Evolutionary conservation across 768 basidiomycete genomes (phyloP), one percentile per base, ranked within the genome.

Genomic region (Pleurotus tuoliensis): DNA sequence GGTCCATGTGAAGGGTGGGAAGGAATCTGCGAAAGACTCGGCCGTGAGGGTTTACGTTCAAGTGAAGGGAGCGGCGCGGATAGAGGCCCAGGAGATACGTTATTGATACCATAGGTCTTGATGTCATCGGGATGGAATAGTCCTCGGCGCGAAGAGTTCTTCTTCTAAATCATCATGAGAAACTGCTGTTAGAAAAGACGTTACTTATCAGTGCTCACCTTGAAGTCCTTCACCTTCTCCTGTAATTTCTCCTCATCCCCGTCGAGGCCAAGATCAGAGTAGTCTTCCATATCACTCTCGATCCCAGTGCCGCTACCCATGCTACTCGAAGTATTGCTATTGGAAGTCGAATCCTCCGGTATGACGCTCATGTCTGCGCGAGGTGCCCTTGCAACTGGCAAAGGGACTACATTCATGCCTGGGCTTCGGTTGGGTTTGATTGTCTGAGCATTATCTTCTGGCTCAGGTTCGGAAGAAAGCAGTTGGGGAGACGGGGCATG

Each of bases 81-180:
- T 62, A 78, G 72, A 27, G 88, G 87, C 3, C 80, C 83, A 5
- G 89, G 81, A 11, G 76, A 75, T 5, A 67, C 65, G 15, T 75
- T 72, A 8, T 82, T 69, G 25, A 90, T 68, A 7, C 78, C 89
- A 20, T 89, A 73, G 2, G 85, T 87, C 73, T 89, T 90, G 69
- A 94, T 91, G 64, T 94, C 92, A 64, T 93, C 86, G 1, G 93
- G 93, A 65, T 93, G 92, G 68, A 93, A 92, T 25, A 94, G 79
- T 4, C 90, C 88, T 37, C 82, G 81, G n/a, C 82, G 80, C 16
- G 79, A 67, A 15, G 85, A 83, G 59, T 87, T 90, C 70, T 86
- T 90, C 77, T 87, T 74, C 90, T 81, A 59, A 7, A 44, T 44
- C 41, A 16, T 16, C 20, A 16, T 22, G 20, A 34, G 53, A 51